A percentile compares a stretch with the other conserved stretches of the same genome.
These are phyloP conservation scores for Penicillium mononematosum DNA, from an alignment of 495 filamentous ascomycete species.

Conservation along the genomic window DNA sequence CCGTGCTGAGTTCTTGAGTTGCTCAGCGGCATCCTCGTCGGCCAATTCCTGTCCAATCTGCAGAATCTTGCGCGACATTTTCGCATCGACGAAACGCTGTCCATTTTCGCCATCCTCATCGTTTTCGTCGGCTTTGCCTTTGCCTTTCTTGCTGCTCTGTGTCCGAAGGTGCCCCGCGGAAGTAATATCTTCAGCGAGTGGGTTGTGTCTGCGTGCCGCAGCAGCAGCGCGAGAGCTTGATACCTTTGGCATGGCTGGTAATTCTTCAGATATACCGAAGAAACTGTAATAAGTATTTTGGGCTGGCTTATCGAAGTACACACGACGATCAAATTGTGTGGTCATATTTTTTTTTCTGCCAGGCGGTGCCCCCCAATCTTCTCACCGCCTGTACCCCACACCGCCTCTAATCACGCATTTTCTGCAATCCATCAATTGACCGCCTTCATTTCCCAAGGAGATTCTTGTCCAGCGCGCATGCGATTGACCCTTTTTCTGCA, in stretches of 20 bases:
- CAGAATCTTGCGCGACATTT: constrained; percentile 82
- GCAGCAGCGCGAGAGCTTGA: constrained; percentile 41
- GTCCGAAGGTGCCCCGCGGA: constrained; percentile 60
- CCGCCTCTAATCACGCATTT: constrained; percentile 26
- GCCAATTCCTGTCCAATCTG: constrained; percentile 79
- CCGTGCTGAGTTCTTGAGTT: constrained; percentile 23
- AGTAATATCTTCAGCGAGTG: constrained; percentile 68
- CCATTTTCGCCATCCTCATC: constrained; percentile 61
- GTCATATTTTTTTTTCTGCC: constrained; percentile 42
- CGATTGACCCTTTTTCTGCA: background rate
- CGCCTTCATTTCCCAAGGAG: constrained; percentile 5
- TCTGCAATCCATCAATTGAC: constrained; percentile 16
- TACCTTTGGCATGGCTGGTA: constrained; percentile 45
- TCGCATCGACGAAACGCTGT: constrained; percentile 77
- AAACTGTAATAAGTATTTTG: constrained; percentile 7
- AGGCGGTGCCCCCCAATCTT: constrained; percentile 21
- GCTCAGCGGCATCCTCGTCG: constrained; percentile 67
- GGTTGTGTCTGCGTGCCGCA: constrained; percentile 59
- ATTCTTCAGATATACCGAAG: background rate
- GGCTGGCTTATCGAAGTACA: constrained; percentile 10
- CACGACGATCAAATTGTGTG: constrained; percentile 33
- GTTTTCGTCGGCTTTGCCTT: constrained; percentile 52
- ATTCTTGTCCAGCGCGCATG: background rate
- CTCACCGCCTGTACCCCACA: constrained; percentile 24
- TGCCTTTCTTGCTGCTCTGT: constrained; percentile 54